Evolutionary conservation across 1,284 basidiomycete species (phyloP), one percentile per base, ranked within the genome.

Genomic region (Ustilago tritici): DNA sequence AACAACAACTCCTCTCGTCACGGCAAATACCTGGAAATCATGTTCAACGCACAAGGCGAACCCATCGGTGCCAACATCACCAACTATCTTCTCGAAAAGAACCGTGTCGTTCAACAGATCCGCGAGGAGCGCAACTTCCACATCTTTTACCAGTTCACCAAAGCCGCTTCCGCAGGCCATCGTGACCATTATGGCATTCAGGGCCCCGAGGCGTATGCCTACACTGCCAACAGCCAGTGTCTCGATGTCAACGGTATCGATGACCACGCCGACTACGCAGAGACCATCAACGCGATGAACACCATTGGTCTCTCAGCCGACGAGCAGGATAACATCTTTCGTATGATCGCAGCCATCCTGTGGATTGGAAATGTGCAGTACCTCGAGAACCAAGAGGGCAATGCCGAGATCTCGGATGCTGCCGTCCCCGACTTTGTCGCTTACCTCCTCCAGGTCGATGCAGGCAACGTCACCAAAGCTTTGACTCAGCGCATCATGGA

Each of bases 91-190:
- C 89, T 99, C 73, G 97, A 99, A 88, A 99, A 99, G 87, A 93
- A 93, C 61, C 81, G 97, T 76, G 95, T 99, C 14, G 95, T 98
- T 6, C 95, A 95, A 19, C 97, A 99, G 86, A 94, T 99, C 68
- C 92, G 94, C 84, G 93, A 94, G 81, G 97, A 99, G 88, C 91
- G 97, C 72, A 94, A 97, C 87, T 99, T 99, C 87, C 97, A 99
- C 87, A 97, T 99, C 77, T 99, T 99, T 89, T 99, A 99, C 87
- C 97, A 99, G 86, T 96, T 99, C 87, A 98, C 97, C 49, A 99
- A 98, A 87, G 95, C 92, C 7, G 97, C 97, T 5, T 91, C 92
- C 6, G 89, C 92, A 53, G 92, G 92, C 61, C 94, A 98, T 87
- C 90, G 95, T 87, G 96, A 99, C 88, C 90, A 91, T 69, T 97